A percentile compares a stretch with the other conserved stretches of the same genome.
These are phyloP conservation scores for Pythium dissotocum DNA, from an alignment of 352 stramenopile species.

Conservation along the genomic window DNA sequence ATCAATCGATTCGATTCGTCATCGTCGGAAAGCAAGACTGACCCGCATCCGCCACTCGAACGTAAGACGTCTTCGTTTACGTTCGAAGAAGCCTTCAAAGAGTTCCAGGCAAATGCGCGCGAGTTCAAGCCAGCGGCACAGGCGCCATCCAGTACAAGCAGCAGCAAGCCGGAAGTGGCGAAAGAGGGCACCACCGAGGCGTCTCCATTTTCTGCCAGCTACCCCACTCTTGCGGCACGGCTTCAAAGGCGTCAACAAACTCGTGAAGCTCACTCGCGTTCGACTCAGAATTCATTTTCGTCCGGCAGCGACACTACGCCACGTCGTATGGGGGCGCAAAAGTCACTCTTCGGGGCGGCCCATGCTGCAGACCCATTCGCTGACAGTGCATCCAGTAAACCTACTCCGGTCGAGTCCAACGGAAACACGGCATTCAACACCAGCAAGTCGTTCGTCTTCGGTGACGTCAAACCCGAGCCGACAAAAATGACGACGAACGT, in stretches of 20 bases:
- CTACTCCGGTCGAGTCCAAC: background rate
- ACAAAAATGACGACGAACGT: constrained; percentile 25
- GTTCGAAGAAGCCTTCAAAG: constrained; percentile 26
- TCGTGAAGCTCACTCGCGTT: constrained; percentile 9
- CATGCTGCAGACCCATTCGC: background rate
- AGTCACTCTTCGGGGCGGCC: constrained; percentile 6
- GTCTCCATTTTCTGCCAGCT: background rate
- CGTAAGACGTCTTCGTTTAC: constrained; percentile 17
- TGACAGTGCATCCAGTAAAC: background rate
- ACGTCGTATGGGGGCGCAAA: constrained; percentile 4
- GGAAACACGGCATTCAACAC: background rate
- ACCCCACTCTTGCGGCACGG: constrained; percentile 17
- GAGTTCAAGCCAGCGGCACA: background rate
- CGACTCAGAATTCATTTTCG: background rate
- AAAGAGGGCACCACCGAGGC: background rate
- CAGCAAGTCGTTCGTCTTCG: background rate
- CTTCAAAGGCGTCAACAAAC: constrained; percentile 18
- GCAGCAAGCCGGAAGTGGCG: background rate
- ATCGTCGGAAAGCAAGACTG: background rate
- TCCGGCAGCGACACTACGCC: background rate
- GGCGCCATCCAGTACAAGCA: background rate
- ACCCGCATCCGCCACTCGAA: background rate
- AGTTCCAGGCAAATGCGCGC: constrained; percentile 4
- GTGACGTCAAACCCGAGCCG: background rate
- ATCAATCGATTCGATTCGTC: background rate